A percentile compares a stretch with the other conserved stretches of the same genome.
Evolutionary conservation across 1,284 basidiomycete species (phyloP).

Genomic region (Ceratobasidium sp.): DNA sequence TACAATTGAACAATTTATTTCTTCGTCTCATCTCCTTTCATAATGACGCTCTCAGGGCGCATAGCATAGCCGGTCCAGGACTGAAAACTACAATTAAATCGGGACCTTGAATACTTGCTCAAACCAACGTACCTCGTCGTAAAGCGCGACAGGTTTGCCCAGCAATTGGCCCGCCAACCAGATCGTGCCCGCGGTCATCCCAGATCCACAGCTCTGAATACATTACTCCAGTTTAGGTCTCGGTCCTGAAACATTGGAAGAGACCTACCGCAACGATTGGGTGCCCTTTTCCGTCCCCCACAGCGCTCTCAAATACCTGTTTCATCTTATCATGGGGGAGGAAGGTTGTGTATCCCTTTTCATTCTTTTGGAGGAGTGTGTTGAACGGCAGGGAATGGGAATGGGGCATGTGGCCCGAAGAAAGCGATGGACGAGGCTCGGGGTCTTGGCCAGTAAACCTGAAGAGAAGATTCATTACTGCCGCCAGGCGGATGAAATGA

Average conservation of each 20-base stretch:
- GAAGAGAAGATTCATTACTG: slow-evolving; percentile 14
- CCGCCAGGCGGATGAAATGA: neutral
- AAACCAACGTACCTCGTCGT: slow-evolving; percentile 57
- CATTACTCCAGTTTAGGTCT: slow-evolving; percentile 68
- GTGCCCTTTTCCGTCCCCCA: slow-evolving; percentile 61
- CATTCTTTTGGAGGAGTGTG: slow-evolving; percentile 73
- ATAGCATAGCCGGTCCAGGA: slow-evolving; percentile 88
- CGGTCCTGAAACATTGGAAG: slow-evolving; percentile 54
- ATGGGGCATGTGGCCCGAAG: slow-evolving; percentile 94
- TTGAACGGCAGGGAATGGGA: slow-evolving; percentile 90
- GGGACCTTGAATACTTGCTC: neutral
- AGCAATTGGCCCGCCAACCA: slow-evolving; percentile 73
- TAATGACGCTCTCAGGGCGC: slow-evolving; percentile 73
- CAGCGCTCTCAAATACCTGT: slow-evolving; percentile 69
- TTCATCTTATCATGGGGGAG: slow-evolving; percentile 70
- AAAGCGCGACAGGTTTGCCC: slow-evolving; percentile 56
- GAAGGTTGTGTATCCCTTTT: slow-evolving; percentile 72
- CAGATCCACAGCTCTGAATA: slow-evolving; percentile 87
- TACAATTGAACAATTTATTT: slow-evolving; percentile 8
- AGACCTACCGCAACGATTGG: slow-evolving; percentile 32
- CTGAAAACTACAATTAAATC: slow-evolving; percentile 59
- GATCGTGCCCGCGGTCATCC: slow-evolving; percentile 95
- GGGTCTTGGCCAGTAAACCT: slow-evolving; percentile 86
- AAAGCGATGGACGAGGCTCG: slow-evolving; percentile 89
- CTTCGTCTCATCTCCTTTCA: slow-evolving; percentile 57